Percentiles rank a stretch among this genome's conserved stretches.
Evolutionary conservation across 2,329 filamentous ascomycete genomes (phyloP).

Genomic region (Emericellopsis atlantica): DNA sequence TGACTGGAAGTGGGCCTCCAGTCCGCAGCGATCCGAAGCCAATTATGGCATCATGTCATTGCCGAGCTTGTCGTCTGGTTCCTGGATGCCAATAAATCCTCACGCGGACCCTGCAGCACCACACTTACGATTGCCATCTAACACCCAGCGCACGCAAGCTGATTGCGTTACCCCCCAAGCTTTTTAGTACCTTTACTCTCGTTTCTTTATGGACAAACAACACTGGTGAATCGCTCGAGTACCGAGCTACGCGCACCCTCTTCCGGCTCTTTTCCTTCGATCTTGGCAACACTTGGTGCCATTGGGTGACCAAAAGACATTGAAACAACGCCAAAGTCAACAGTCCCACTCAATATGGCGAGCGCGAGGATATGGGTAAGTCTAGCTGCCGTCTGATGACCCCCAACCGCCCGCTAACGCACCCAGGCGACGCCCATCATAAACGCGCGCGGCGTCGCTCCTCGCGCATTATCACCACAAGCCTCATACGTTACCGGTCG

Average conservation of each 20-base stretch:
- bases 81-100: background rate
- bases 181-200: background rate
- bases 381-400: background rate
- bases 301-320: background rate
- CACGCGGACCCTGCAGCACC: background rate
- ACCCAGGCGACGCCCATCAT: too few species aligned
- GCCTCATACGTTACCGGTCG: background rate
- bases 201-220: background rate
- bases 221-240: constrained; percentile 2
- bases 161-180: background rate
- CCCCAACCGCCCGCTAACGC: background rate
- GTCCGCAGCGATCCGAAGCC: background rate
- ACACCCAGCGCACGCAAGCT: background rate
- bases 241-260: background rate
- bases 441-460: background rate
- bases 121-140: background rate
- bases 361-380: constrained; percentile 1
- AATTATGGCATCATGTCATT: background rate
- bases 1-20: too few species aligned
- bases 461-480: background rate
- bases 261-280: background rate
- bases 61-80: background rate
- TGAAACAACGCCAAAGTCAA: background rate
- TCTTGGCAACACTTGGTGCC: background rate
- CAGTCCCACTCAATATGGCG: background rate